These are phyloP conservation scores for Calonectria fujianensis DNA, from an alignment of 2,329 filamentous ascomycete species.

Conservation along the genomic window DNA sequence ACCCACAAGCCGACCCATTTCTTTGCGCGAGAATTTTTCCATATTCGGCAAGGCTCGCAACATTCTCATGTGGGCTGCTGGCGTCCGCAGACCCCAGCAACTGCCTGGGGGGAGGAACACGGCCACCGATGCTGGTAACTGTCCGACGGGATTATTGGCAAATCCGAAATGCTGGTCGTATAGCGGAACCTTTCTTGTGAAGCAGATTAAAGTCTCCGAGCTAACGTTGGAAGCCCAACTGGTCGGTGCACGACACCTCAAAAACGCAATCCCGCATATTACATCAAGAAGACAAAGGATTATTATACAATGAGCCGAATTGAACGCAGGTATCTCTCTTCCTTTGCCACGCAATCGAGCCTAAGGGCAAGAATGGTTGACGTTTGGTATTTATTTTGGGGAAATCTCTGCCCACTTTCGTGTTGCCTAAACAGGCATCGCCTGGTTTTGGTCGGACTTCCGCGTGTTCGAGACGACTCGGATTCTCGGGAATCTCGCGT, in stretches of 20 bases:
- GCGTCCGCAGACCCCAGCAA: no score
- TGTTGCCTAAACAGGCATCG: not conserved
- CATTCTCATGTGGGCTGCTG: no score
- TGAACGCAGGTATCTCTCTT: not conserved
- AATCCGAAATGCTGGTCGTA: not conserved
- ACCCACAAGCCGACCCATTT: not conserved
- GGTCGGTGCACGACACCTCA: no score
- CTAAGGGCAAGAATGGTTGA: no score
- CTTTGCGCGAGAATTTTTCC: not conserved
- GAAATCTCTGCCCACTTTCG: not conserved
- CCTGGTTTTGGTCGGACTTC: not conserved
- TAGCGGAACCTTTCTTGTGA: not conserved
- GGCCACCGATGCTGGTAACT: not conserved
- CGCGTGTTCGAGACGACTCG: constrained; percentile 4
- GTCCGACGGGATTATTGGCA: not conserved
- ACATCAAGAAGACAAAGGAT: not conserved
- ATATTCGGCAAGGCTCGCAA: not conserved
- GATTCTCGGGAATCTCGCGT: not conserved
- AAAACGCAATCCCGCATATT: not conserved
- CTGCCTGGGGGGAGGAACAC: no score
- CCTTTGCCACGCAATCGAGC: not conserved
- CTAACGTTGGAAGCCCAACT: not conserved
- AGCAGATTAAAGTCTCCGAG: not conserved
- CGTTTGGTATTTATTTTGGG: not conserved
- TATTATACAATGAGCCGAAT: no score